Conservation (phyloP, 1,284 basidiomycete genomes). For the Trichosporon sp. region DNA sequence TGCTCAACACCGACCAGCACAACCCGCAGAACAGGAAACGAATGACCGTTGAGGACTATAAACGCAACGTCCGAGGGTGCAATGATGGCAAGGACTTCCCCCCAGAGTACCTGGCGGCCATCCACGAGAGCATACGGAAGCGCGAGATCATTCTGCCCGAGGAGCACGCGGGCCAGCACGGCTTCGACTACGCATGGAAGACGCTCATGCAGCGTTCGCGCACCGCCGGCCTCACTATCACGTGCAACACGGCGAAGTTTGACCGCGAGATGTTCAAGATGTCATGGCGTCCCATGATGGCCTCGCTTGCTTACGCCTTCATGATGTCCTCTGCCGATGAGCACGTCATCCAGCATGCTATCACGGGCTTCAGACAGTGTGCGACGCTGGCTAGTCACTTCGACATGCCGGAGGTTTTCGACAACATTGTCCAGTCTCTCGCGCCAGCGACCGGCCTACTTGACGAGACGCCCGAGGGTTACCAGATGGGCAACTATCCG, state of each 20-base stretch:
- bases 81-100: constrained; percentile 84
- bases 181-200: constrained; percentile 99
- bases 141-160: constrained; percentile 96
- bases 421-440: constrained; percentile 88
- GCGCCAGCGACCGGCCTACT: constrained; percentile 80
- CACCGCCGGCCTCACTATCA: constrained; percentile 68
- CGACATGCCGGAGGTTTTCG: constrained; percentile 87
- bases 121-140: constrained; percentile 92
- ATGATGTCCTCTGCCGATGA: constrained; percentile 88
- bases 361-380: constrained; percentile 92
- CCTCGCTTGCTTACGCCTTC: constrained; percentile 86
- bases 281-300: constrained; percentile 86
- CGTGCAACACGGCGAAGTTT: constrained; percentile 71
- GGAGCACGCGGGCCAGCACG: constrained; percentile 92
- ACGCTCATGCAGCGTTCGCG: constrained; percentile 79
- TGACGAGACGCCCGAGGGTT: constrained; percentile 61
- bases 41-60: constrained; percentile 94
- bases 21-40: constrained; percentile 96
- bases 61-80: constrained; percentile 84
- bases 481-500: constrained; percentile 76
- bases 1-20: constrained; percentile 97
- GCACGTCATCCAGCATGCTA: constrained; percentile 88
- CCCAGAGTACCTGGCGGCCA: constrained; percentile 72
- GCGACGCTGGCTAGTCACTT: constrained; percentile 88
- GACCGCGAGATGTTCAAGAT: constrained; percentile 89